Base-by-base conservation (phyloP, 106 monocot genomes). In the Apostasia ramifera region DNA sequence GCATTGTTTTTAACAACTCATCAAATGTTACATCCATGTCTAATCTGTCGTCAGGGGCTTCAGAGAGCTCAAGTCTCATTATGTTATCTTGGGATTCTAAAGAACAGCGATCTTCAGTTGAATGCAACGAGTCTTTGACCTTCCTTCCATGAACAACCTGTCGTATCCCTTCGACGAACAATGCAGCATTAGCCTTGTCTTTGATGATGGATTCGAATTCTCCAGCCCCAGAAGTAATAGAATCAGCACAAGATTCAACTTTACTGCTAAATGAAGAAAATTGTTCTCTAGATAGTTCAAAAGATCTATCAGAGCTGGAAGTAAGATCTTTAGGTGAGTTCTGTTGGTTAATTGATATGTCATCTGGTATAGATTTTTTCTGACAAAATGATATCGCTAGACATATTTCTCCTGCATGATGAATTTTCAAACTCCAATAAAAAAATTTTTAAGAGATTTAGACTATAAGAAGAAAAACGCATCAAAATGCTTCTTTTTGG, bases 401-500 rank as follows among this genome's bases (percentile, higher is more conserved):
- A 61, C 70, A 70, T 71, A 92, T 88, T 79, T 92, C 92, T 76
- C 92, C 92, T 92, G 81, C 61, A 82, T 13, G 56, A 56, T 56
- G 13, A 13, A n/a, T 50, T 50, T 7, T 52, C 5, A 52, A 5
- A 52, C 51, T 52, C 10, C 2, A 52, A 52, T 10, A 52, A 1
- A 7, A 52, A 5, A 52, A 0, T 26, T 26, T 26, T 26, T 26
- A 26, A 26, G 26, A 26, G 26, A 26, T 26, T 26, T 26, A 26
- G 26, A 26, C 26, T 26, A 26, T 26, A 26, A 26, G 26, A 26
- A 26, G 26, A 26, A 26, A 26, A 26, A 26, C 26, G 26, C 26
- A 26, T 26, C 26, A 26, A 26, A 26, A 26, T 26, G 26, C 26
- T 26, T 26, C 26, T 26, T 26, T 26, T 26, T 26, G 26, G 26